Percentiles rank a stretch among this genome's conserved stretches.
phyloP scores from a whole-genome alignment of 192 early-diverging fungal species.

The Kickxella alabastrina region DNA sequence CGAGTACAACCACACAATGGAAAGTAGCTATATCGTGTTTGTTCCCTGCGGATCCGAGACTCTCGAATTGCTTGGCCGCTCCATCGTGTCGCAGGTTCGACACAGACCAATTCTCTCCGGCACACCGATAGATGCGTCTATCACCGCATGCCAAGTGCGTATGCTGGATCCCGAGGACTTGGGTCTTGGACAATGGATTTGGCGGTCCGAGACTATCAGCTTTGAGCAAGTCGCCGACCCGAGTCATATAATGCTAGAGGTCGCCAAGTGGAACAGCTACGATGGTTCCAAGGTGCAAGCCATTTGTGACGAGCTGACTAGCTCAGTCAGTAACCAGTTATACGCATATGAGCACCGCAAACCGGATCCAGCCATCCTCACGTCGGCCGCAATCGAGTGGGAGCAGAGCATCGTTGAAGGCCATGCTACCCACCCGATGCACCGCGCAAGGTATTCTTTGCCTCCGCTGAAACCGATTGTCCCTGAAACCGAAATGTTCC shows the following conservation, averaged over 20 bases:
- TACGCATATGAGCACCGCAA: conserved; percentile 32
- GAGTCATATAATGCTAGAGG: conserved; percentile 45
- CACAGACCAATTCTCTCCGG: conserved; percentile 23
- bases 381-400: conserved; percentile 56
- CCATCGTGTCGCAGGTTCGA: conserved; percentile 14
- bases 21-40: conserved; percentile 13
- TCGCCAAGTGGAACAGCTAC: conserved; percentile 48
- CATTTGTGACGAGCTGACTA: conserved; percentile 53
- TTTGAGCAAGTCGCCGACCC: conserved; percentile 16
- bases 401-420: conserved; percentile 64
- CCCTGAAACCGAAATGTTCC: conserved; percentile 41
- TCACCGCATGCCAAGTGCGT: conserved; percentile 3
- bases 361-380: conserved; percentile 24
- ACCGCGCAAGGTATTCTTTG: conserved; percentile 56
- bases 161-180: conserved; percentile 51
- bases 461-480: conserved; percentile 53
- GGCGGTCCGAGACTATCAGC: not conserved
- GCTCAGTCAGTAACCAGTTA: conserved; percentile 54
- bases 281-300: conserved; percentile 16
- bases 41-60: conserved; percentile 20
- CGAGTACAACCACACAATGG: conserved; percentile 15
- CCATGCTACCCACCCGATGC: conserved; percentile 70
- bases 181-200: conserved; percentile 27
- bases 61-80: conserved; percentile 13
- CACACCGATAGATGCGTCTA: not conserved